Base-by-base conservation (phyloP, 2,329 filamentous ascomycete species). In the Fusarium humuli region DNA sequence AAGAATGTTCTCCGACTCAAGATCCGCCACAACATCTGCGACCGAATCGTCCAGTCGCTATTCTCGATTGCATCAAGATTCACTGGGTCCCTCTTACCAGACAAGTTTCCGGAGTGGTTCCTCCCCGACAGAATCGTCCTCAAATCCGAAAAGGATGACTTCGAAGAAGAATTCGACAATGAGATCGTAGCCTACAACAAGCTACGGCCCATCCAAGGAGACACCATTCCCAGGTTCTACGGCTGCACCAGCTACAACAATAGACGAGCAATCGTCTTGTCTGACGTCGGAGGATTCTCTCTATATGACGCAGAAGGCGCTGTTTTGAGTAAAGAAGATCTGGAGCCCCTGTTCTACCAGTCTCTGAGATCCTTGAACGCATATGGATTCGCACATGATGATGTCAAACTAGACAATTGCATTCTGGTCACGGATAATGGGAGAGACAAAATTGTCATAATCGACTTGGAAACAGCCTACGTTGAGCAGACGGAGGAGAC, bases 61-160 rank as follows among this genome's bases (percentile, higher is more conserved):
- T 37, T 37, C 34, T 37, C 34, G 34, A n/a, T 37, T 37, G 34
- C 3, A 37, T n/a, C 34, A 37, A n/a, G 5, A 37, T 11, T 37
- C 0, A n/a, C 34, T 0, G 34, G 18, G 10, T 37, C 18, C 0
- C 0, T 37, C 18, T 11, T 37, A 37, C 9, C 34, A 0, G 0
- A 7, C 3, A 37, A n/a, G 1, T 37, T 37, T 37, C 34, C 34
- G 9, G 34, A n/a, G 1, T 37, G 34, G 34, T 37, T 37, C 2
- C 34, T 37, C 34, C 34, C 18, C 2, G 34, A 37, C 18, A 1
- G 1, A 7, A 37, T 37, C 18, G 34, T 37, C 18, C 34, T 37
- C 2, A n/a, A 37, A 11, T 37, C 34, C 3, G 34, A 37, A 37
- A 37, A n/a, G 34, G 18, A 37, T n/a, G 34, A n/a, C 34, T 37